Conservation (phyloP, 192 early-diverging fungal species). For the Rhizophagus clarus region DNA sequence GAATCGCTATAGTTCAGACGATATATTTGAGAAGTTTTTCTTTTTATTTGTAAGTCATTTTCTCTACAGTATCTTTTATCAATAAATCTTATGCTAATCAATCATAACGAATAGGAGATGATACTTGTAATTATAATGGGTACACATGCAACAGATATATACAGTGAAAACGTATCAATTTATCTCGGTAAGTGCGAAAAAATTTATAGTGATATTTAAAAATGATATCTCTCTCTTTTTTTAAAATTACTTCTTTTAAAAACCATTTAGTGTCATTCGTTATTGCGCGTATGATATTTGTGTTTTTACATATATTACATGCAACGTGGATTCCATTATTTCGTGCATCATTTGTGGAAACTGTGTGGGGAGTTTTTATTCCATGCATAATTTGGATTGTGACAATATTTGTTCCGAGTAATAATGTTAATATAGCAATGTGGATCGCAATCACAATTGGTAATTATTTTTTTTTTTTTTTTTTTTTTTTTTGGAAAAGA, state of each 20-base stretch:
- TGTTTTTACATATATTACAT: not conserved
- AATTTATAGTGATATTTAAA: not conserved
- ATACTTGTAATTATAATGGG: conserved; percentile 29
- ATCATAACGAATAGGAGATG: conserved; percentile 24
- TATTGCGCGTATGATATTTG: conserved; percentile 2
- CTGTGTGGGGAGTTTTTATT: conserved; percentile 27
- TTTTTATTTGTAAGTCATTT: conserved; percentile 29
- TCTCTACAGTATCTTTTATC: too few species aligned
- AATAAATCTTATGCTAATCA: not conserved
- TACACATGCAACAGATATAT: conserved; percentile 20
- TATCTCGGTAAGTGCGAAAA: not conserved
- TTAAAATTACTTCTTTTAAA: not conserved
- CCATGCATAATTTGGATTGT: conserved; percentile 18
- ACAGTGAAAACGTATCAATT: not conserved
- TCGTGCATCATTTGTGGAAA: conserved; percentile 4
- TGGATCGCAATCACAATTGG: conserved; percentile 19
- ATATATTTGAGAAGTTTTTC: conserved; percentile 35
- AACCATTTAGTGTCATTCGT: conserved; percentile 13
- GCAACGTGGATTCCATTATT: conserved; percentile 23
- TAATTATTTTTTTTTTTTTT: not conserved
- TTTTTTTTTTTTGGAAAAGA: not conserved
- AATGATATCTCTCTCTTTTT: not conserved
- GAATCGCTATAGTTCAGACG: conserved; percentile 33
- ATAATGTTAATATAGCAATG: not conserved
- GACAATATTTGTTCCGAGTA: not conserved